These are phyloP conservation scores for Beauveria sp. DNA, from an alignment of 2,329 filamentous ascomycete species.

Conservation along the genomic window DNA sequence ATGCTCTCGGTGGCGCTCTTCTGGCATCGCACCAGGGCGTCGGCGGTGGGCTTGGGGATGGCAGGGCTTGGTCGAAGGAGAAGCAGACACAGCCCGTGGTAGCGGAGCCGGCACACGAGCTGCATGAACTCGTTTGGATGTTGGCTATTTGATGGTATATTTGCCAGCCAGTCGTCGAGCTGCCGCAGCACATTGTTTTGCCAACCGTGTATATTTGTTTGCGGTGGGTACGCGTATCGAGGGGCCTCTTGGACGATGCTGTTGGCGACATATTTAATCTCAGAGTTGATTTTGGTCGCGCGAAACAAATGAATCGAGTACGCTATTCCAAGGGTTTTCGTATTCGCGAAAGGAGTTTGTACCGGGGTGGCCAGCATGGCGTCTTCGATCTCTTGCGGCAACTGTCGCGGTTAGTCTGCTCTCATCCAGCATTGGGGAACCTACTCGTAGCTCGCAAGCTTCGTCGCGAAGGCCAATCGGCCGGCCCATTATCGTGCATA, in stretches of 20 bases:
- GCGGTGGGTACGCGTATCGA: slow-evolving; percentile 39
- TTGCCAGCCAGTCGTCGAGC: slow-evolving; percentile 32
- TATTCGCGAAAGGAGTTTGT: neutral
- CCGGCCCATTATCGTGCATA: slow-evolving; percentile 49
- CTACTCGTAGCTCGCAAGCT: slow-evolving; percentile 43
- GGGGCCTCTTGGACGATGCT: slow-evolving; percentile 41
- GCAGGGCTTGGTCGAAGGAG: slow-evolving; percentile 44
- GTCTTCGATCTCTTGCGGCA: slow-evolving; percentile 22
- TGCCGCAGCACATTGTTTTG: slow-evolving; percentile 33
- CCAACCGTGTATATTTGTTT: slow-evolving; percentile 38
- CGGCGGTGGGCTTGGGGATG: slow-evolving; percentile 38
- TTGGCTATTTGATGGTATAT: slow-evolving; percentile 24
- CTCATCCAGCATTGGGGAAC: slow-evolving; percentile 3
- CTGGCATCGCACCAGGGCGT: slow-evolving; percentile 34
- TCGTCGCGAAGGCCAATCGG: slow-evolving; percentile 49
- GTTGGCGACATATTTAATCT: slow-evolving; percentile 50
- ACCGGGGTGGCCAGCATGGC: slow-evolving; percentile 10
- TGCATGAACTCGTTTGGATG: slow-evolving; percentile 18
- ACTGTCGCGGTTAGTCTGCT: slow-evolving; percentile 18
- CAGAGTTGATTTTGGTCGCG: slow-evolving; percentile 42
- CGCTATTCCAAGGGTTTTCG: slow-evolving; percentile 25
- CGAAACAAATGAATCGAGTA: slow-evolving; percentile 42
- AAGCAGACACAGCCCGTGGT: slow-evolving; percentile 41
- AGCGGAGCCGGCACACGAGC: slow-evolving; percentile 35
- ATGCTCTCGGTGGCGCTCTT: slow-evolving; percentile 34